Base-by-base conservation (phyloP, 495 filamentous ascomycete species). In the Lophiotrema nucula region DNA sequence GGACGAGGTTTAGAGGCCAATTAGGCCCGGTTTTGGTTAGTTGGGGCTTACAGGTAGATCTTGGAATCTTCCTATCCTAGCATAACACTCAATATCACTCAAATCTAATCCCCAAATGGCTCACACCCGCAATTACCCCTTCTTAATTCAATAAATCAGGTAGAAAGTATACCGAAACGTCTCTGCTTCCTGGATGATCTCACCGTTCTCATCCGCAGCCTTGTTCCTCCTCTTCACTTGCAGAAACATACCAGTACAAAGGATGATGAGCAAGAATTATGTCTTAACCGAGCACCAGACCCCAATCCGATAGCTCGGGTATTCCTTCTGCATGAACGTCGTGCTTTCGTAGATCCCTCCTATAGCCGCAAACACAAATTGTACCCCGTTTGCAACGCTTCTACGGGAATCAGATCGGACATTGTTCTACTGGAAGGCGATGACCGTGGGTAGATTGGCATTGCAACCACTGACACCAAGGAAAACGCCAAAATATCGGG, bases 371-470 rank as follows among this genome's bases (percentile, higher is more conserved):
- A 63, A 63, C 38, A 63, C 4, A 16, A 63, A 53, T 39, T 63
- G 60, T 2, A 63, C 46, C 3, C 53, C 60, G 22, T 46, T 58
- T 3, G 46, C 60, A 11, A 63, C 43, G 37, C 21, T 37, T 22
- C 53, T 45, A n/a, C 58, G 27, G 4, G 43, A 55, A 28, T 56
- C 28, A 12, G 51, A 55, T 15, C 58, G 28, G 11, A 62, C 51
- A 27, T 62, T 62, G 44, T 62, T 62, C 11, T 42, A 56, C 52
- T 62, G 58, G 38, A 62, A 62, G 6, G 58, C 58, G 22, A 62
- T 62, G 22, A 56, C 56, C 4, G 51, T 56, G 22, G 58, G 58
- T 13, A 62, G 45, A 47, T 49, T 62, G 10, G 52, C 58, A 33
- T 62, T 62, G 52, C 43, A 56, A 4, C 58, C 52, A 28, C 48